Percentiles rank a stretch among this genome's conserved stretches.
Conservation (phyloP, 441 rosid species). For the Gossypium trilobum region DNA sequence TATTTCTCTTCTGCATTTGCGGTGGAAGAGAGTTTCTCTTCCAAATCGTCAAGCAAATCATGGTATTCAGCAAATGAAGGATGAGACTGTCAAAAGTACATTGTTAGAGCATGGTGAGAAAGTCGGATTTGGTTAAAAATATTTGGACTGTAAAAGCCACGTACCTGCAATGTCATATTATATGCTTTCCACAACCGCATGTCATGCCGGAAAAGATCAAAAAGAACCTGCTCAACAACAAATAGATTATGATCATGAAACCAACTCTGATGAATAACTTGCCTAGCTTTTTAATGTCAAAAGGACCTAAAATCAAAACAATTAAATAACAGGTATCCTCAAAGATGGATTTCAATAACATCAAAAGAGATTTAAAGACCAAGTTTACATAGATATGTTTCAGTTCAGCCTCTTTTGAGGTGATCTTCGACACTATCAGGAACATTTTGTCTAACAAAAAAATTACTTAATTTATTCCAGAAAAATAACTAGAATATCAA, state of each 20-base stretch:
- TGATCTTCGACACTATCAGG: not conserved
- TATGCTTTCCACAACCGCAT: constrained; percentile 83
- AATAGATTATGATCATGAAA: not conserved
- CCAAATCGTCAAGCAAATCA: constrained; percentile 60
- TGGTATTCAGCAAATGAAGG: constrained; percentile 60
- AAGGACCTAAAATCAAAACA: not conserved
- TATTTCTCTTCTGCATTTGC: constrained; percentile 25
- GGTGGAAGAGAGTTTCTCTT: constrained; percentile 47
- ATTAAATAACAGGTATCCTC: not conserved
- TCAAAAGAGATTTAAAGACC: not conserved
- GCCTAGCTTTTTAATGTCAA: not conserved
- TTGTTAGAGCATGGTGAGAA: not conserved
- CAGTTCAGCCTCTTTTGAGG: not conserved
- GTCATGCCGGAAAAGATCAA: constrained; percentile 77
- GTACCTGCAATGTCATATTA: constrained; percentile 73
- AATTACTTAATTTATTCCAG: not conserved
- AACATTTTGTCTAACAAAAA: too few relatives aligned
- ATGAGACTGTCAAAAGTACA: constrained; percentile 40
- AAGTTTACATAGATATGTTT: not conserved
- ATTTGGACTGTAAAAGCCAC: not conserved
- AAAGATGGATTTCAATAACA: not conserved
- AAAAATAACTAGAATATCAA: not conserved
- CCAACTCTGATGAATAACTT: not conserved
- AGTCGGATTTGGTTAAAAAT: constrained; percentile 4
- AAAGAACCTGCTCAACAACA: constrained; percentile 54